Conservation (phyloP, 2,329 filamentous ascomycete species). For the Amauroascus verrucosus region DNA sequence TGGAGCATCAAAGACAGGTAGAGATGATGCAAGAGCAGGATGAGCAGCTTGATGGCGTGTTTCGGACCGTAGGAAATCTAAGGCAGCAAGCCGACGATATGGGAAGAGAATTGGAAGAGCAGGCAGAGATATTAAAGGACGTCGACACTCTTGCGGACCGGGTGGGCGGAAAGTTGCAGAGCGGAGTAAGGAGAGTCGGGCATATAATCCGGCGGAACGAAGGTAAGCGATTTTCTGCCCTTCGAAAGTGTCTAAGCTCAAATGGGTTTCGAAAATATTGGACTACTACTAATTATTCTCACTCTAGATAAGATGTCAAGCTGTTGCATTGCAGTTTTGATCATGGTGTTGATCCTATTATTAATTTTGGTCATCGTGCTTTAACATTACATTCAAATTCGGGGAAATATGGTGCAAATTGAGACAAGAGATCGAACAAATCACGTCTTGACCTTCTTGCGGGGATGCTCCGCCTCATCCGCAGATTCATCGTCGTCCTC, state of each 20-base stretch:
- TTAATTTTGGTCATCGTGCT: constrained; percentile 65
- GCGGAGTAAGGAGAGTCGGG: constrained; percentile 74
- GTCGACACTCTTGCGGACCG: constrained; percentile 78
- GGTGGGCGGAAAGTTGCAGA: constrained; percentile 74
- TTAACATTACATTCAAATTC: constrained; percentile 34
- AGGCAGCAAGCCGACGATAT: constrained; percentile 87
- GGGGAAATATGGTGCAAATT: neutral
- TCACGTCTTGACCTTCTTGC: constrained; percentile 21
- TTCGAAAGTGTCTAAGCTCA: neutral
- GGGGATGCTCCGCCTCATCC: constrained; percentile 26
- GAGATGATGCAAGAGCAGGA: constrained; percentile 94
- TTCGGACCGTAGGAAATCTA: constrained; percentile 83
- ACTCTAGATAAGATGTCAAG: constrained; percentile 58
- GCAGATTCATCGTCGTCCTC: constrained; percentile 39
- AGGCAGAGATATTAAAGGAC: constrained; percentile 75
- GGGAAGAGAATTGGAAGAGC: constrained; percentile 92
- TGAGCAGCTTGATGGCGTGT: constrained; percentile 82
- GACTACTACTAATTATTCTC: constrained; percentile 17
- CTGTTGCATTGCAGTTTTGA: constrained; percentile 82
- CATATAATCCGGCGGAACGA: constrained; percentile 83
- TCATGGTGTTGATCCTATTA: constrained; percentile 77
- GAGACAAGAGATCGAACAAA: neutral
- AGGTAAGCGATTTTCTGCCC: constrained; percentile 42
- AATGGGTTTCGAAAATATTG: constrained; percentile 16
- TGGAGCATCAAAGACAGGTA: constrained; percentile 83